phyloP scores from a whole-genome alignment of 2,329 filamentous ascomycete species.

The Fusarium sp. region DNA sequence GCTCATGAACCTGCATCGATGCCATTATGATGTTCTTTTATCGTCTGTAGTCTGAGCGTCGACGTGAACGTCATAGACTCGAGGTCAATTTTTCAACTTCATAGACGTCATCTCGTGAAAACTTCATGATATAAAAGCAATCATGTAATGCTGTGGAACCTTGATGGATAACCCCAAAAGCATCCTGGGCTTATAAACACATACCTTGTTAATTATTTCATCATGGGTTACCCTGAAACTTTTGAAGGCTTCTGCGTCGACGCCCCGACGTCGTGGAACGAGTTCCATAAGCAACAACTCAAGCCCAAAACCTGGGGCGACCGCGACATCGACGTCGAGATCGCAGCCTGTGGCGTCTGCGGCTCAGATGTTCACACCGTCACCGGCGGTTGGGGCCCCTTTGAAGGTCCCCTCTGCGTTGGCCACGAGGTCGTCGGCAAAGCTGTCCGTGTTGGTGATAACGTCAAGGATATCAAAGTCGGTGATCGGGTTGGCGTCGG shows the following conservation, averaged over 20 bases:
- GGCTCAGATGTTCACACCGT: slow-evolving; percentile 73
- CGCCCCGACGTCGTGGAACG: slow-evolving; percentile 59
- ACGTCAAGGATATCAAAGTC: slow-evolving; percentile 68
- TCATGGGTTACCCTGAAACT: slow-evolving; percentile 62
- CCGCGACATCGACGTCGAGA: slow-evolving; percentile 75
- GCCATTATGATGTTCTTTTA: slow-evolving; percentile 13
- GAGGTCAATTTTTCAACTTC: neutral
- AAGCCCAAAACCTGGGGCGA: slow-evolving; percentile 77
- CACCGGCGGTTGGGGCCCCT: slow-evolving; percentile 61
- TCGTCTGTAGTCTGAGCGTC: slow-evolving; percentile 2
- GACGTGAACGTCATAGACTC: slow-evolving; percentile 30
- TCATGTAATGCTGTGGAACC: slow-evolving; percentile 16
- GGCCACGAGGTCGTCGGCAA: slow-evolving; percentile 78
- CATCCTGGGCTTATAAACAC: neutral
- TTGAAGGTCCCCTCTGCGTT: slow-evolving; percentile 65
- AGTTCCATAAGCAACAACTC: slow-evolving; percentile 66
- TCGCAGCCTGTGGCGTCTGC: slow-evolving; percentile 78
- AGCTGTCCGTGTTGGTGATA: slow-evolving; percentile 67
- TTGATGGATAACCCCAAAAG: slow-evolving; percentile 12
- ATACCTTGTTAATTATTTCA: slow-evolving; percentile 23
- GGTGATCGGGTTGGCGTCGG: slow-evolving; percentile 72
- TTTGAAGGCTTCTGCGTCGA: slow-evolving; percentile 62
- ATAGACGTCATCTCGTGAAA: slow-evolving; percentile 26
- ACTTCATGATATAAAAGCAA: slow-evolving; percentile 25
- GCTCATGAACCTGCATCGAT: neutral